Percentiles rank a stretch among this genome's conserved stretches.
Conservation (phyloP, 106 monocot genomes). For the Amphibolis antarctica region DNA sequence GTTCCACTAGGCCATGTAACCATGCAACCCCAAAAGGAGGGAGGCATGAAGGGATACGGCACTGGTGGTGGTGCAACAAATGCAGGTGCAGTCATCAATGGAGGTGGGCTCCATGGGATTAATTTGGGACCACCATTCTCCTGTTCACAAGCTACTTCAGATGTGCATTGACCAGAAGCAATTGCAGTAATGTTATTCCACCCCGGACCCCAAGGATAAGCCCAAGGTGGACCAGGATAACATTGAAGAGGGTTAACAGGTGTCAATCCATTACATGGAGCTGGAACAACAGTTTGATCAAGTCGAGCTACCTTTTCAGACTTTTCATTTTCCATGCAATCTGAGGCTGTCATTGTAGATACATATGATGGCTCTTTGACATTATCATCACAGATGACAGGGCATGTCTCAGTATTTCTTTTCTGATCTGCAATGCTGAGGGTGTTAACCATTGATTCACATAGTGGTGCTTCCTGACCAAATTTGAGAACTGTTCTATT, state of each 20-base stretch:
- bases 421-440: slow-evolving; percentile 39
- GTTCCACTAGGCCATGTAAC: slow-evolving; percentile 16
- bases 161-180: slow-evolving; percentile 2
- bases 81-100: slow-evolving; percentile 34
- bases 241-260: slow-evolving; percentile 13
- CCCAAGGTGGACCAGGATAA: slow-evolving; percentile 45
- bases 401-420: slow-evolving; percentile 3
- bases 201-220: slow-evolving; percentile 32
- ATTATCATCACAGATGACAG: slow-evolving; percentile 12
- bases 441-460: slow-evolving; percentile 53
- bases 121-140: slow-evolving; percentile 14
- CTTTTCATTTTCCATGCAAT: slow-evolving; percentile 9
- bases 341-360: slow-evolving; percentile 10
- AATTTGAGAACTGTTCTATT: slow-evolving; percentile 45
- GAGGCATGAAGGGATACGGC: slow-evolving; percentile 28
- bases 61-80: slow-evolving; percentile 40
- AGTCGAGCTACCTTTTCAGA: slow-evolving; percentile 1
- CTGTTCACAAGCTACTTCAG: slow-evolving; percentile 1
- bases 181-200: slow-evolving; percentile 13
- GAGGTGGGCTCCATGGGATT: slow-evolving; percentile 19
- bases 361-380: slow-evolving; percentile 10
- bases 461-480: slow-evolving; percentile 34
- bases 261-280: slow-evolving; percentile 13
- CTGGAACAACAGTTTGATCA: not conserved
- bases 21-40: slow-evolving; percentile 22